These are phyloP conservation scores for Arthrinium phaeospermum DNA, from an alignment of 2,329 filamentous ascomycete species.

Conservation along the genomic window DNA sequence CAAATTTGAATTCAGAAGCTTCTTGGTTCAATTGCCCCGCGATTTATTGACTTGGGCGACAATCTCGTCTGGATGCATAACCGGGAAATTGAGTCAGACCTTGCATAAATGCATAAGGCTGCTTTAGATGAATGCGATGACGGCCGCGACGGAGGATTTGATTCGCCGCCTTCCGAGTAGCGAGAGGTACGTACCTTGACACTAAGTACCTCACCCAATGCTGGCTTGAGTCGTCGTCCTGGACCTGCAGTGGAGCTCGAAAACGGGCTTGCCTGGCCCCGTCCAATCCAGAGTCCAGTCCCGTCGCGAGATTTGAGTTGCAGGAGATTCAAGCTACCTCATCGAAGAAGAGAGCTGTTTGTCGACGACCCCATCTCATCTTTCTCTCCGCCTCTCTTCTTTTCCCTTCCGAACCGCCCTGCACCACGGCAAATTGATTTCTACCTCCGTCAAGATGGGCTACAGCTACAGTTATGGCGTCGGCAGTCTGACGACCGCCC, in stretches of 20 bases:
- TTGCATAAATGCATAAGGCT: neutral
- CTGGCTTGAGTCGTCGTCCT: neutral
- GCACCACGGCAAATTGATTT: neutral
- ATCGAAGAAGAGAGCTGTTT: constrained; percentile 16
- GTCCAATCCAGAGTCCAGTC: constrained; percentile 12
- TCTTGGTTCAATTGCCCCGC: constrained; percentile 12
- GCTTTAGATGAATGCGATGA: neutral
- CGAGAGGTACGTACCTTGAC: neutral
- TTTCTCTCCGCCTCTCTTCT: neutral
- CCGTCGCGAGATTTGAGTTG: constrained; percentile 23
- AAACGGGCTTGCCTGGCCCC: constrained; percentile 12
- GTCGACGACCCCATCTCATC: constrained; percentile 7
- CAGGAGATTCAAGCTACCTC: constrained; percentile 13
- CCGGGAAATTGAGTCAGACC: neutral
- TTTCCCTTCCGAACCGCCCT: neutral
- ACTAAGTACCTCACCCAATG: neutral
- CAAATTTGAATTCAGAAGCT: constrained; percentile 4
- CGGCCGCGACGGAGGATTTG: neutral
- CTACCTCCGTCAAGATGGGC: constrained; percentile 5
- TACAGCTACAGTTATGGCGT: constrained; percentile 24
- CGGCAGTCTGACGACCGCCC: constrained; percentile 25
- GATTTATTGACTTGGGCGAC: constrained; percentile 7
- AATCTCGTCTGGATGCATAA: constrained; percentile 2
- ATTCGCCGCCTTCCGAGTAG: neutral
- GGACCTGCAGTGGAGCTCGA: constrained; percentile 12